phyloP scores from a whole-genome alignment of 2,329 filamentous ascomycete species.

The Metarhizium anisopliae region DNA sequence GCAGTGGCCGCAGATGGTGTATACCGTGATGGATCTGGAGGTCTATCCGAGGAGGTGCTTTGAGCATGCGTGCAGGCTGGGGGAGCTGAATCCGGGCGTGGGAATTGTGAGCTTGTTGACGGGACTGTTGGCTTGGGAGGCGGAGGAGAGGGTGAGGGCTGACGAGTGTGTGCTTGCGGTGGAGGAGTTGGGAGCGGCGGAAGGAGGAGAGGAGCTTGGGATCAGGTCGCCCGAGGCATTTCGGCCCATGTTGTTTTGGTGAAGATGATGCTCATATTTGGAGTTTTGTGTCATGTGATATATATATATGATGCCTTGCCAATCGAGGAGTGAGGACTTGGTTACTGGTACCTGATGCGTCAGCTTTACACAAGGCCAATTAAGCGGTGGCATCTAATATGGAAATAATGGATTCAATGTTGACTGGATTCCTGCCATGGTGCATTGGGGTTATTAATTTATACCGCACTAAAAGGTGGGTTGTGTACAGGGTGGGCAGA shows the following conservation, averaged over 20 bases:
- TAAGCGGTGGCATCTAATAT: too few species aligned
- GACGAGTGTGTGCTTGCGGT: slow-evolving; percentile 10
- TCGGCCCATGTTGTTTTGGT: slow-evolving; percentile 20
- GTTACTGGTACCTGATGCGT: too few species aligned
- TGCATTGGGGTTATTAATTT: too few species aligned
- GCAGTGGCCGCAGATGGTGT: slow-evolving; percentile 16
- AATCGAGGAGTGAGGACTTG: too few species aligned
- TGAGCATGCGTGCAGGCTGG: slow-evolving; percentile 14
- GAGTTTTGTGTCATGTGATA: neutral
- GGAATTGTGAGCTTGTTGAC: slow-evolving; percentile 10
- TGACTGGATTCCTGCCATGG: too few species aligned
- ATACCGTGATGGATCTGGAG: slow-evolving; percentile 9
- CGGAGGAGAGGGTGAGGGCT: slow-evolving; percentile 11
- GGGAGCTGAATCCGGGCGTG: slow-evolving; percentile 15
- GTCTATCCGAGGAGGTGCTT: slow-evolving; percentile 16
- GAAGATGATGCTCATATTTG: neutral
- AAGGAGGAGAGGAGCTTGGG: slow-evolving; percentile 6
- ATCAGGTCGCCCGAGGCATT: slow-evolving; percentile 17
- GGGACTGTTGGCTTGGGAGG: slow-evolving; percentile 14
- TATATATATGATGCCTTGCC: too few species aligned
- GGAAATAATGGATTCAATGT: too few species aligned
- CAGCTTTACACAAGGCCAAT: too few species aligned
- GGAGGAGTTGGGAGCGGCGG: slow-evolving; percentile 1
- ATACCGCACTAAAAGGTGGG: too few species aligned
- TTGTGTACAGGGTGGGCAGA: too few species aligned